These are phyloP conservation scores for Ceratocystis huliohia DNA, from an alignment of 2,329 filamentous ascomycete species.

Conservation along the genomic window DNA sequence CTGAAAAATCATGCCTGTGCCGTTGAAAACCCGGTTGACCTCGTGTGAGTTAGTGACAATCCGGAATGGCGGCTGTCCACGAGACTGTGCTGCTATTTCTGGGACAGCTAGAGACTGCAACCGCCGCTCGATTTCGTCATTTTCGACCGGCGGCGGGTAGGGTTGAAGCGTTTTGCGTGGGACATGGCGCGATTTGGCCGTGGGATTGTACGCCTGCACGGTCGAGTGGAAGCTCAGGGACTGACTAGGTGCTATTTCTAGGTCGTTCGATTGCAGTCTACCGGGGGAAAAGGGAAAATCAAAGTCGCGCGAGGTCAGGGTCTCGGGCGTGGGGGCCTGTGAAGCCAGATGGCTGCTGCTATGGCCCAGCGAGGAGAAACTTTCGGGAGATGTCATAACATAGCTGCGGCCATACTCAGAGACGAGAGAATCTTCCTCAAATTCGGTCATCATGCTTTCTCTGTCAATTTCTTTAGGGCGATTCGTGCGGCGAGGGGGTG, in stretches of 20 bases:
- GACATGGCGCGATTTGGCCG: not conserved
- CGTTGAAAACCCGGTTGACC: conserved; percentile 15
- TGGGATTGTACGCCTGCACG: conserved; percentile 16
- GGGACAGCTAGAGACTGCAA: not conserved
- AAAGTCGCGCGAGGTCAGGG: not conserved
- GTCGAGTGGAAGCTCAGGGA: not conserved
- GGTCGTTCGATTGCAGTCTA: not conserved
- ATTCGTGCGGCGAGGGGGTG: not conserved
- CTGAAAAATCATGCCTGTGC: conserved; percentile 10
- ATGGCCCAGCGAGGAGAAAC: conserved; percentile 34
- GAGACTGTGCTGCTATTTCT: not conserved
- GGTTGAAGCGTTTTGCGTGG: not conserved
- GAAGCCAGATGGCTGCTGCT: conserved; percentile 24
- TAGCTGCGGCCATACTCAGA: conserved; percentile 22
- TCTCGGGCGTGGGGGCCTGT: not conserved
- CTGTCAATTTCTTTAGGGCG: conserved; percentile 24
- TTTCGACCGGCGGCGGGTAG: not conserved
- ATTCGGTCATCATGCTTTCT: conserved; percentile 39
- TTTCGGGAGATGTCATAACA: conserved; percentile 42
- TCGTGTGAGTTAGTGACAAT: conserved; percentile 13
- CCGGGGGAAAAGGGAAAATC: not conserved
- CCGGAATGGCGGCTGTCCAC: conserved; percentile 9
- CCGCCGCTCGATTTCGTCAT: not conserved
- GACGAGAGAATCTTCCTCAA: conserved; percentile 37
- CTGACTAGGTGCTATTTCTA: not conserved